phyloP scores from a whole-genome alignment of 23 red algal genomes.

The Gracilaria vermiculophylla region DNA sequence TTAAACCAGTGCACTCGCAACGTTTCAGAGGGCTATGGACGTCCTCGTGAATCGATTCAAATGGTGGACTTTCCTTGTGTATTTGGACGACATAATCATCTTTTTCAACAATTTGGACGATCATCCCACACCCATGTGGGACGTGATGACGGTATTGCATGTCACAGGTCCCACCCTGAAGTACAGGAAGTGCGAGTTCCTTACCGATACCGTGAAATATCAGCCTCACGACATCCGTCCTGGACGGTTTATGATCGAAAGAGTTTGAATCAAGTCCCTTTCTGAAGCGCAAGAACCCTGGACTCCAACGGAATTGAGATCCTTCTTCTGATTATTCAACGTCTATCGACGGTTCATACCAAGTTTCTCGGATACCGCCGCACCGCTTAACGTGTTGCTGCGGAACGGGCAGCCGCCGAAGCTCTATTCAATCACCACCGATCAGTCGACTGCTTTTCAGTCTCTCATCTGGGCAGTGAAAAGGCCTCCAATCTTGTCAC shows the following conservation, averaged over 20 bases:
- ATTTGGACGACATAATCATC: too few species aligned
- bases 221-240: too few species aligned
- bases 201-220: background rate
- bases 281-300: background rate
- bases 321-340: constrained; percentile 23
- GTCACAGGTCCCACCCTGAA: too few species aligned
- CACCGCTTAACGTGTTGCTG: background rate
- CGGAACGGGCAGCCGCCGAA: too few species aligned
- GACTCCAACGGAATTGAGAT: constrained; percentile 18
- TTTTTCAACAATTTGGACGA: too few species aligned
- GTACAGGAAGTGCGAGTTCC: too few species aligned
- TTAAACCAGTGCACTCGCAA: constrained; percentile 41
- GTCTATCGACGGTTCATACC: constrained; percentile 28
- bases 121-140: too few species aligned
- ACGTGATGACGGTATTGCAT: constrained; percentile 54
- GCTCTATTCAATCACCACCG: background rate
- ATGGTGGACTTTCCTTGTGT: constrained; percentile 22
- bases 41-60: constrained; percentile 24
- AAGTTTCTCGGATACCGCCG: background rate
- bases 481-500: too few species aligned
- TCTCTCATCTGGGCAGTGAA: background rate
- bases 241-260: too few species aligned
- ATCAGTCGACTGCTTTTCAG: constrained; percentile 11
- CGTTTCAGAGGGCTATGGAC: constrained; percentile 63
- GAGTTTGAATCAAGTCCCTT: too few species aligned